These are phyloP conservation scores for Carallia brachiata DNA, from an alignment of 345 rosid species.

Conservation along the genomic window DNA sequence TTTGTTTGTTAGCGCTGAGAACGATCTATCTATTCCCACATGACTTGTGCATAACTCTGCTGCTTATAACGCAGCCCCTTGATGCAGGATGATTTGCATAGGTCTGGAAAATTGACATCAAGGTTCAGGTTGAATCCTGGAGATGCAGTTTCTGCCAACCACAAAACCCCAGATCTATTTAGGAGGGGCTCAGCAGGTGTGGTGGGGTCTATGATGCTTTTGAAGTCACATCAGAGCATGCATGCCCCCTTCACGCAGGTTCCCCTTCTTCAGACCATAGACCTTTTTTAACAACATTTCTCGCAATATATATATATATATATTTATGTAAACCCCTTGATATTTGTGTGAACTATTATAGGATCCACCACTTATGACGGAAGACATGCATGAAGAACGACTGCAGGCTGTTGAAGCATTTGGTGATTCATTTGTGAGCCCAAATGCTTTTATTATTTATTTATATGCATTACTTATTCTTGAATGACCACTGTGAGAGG, in stretches of 20 bases:
- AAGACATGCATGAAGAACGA: constrained; percentile 99
- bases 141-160: constrained; percentile 29
- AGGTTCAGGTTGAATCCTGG: constrained; percentile 31
- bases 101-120: constrained; percentile 21
- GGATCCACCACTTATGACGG: constrained; percentile 96
- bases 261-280: constrained; percentile 20
- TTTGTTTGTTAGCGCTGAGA: not conserved
- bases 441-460: constrained; percentile 4
- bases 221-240: constrained; percentile 72
- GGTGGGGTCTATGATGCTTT: constrained; percentile 80
- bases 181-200: constrained; percentile 91
- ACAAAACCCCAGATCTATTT: constrained; percentile 35
- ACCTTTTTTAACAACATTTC: not conserved
- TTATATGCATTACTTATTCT: constrained; percentile 10
- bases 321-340: not conserved
- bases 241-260: constrained; percentile 98
- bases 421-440: constrained; percentile 83
- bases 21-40: constrained; percentile 3
- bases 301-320: not conserved
- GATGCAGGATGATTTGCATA: constrained; percentile 23
- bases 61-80: constrained; percentile 34
- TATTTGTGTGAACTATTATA: constrained; percentile 28
- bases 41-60: constrained; percentile 10
- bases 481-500: not conserved
- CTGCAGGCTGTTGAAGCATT: constrained; percentile 82